Base-by-base conservation (phyloP, 2,329 filamentous ascomycete genomes). In the Neopestalotiopsis sp. region DNA sequence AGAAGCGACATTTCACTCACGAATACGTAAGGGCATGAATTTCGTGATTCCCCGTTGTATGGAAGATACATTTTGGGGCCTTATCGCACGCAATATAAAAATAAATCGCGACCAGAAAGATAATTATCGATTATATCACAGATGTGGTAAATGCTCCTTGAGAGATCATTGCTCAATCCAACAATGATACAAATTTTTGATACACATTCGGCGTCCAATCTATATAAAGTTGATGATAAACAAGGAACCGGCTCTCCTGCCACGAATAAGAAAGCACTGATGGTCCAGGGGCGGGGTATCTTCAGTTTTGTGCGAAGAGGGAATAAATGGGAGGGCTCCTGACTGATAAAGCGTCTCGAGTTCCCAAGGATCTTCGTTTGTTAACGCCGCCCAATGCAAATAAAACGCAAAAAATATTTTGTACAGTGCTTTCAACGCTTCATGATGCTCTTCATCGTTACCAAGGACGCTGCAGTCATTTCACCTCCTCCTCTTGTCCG, bases 401-500 rank as follows among this genome's bases (percentile, higher is more conserved):
- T 53, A 20, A 53, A 53, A 53, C 17, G 34, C 34, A 38, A 38
- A 38, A 38, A 53, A 24, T 53, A 9, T 53, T 53, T n/a, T 53
- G 45, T 53, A 53, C 45, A 53, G 45, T 53, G n/a, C 45, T 7
- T 38, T 53, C 45, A 59, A 17, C 57, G 24, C 28, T 59, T 62
- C n/a, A 34, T 62, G 30, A 34, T 42, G 32, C 9, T 34, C 34
- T 38, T 38, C 34, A 38, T 62, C 32, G n/a, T 62, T 40, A 62
- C 17, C 34, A 34, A 34, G 17, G 57, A 59, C 12, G 30, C 30
- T 34, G 24, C 6, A 5, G 57, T 59, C 24, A 24, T 24, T 30
- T 62, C 34, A 62, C 59, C 59, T 40, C 59, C 59, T 40, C 32
- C 32, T 57, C 57, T 67, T 67, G 24, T 61, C 65, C 20, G 58